Evolutionary conservation across 1,284 basidiomycete species (phyloP).

Genomic region (Boletus nobilissimus): DNA sequence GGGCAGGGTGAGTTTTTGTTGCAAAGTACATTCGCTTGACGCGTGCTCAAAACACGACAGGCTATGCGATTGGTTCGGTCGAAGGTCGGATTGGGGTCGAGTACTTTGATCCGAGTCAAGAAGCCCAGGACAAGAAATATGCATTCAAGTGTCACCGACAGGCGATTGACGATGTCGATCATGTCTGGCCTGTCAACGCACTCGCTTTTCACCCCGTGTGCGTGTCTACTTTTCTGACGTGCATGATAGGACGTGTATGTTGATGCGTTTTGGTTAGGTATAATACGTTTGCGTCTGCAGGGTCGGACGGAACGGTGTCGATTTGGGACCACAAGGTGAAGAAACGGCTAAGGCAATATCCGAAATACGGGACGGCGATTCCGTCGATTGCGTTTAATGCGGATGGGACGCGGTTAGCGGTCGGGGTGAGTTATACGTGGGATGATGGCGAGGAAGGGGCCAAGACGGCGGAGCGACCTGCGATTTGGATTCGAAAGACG

Average conservation of each 20-base stretch:
- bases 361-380: conserved; percentile 79
- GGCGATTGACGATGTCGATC: conserved; percentile 90
- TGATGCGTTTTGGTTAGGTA: conserved; percentile 59
- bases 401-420: conserved; percentile 84
- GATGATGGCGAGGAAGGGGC: conserved; percentile 83
- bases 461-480: conserved; percentile 59
- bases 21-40: too few species aligned
- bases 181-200: conserved; percentile 98
- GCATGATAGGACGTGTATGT: not conserved
- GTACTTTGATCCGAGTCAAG: conserved; percentile 88
- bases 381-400: conserved; percentile 83
- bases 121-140: conserved; percentile 90
- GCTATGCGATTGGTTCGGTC: conserved; percentile 93
- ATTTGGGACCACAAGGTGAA: conserved; percentile 98
- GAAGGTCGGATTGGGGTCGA: conserved; percentile 98
- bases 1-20: conserved; percentile 75
- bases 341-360: conserved; percentile 91
- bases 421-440: conserved; percentile 88
- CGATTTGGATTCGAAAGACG: conserved; percentile 58
- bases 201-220: conserved; percentile 90
- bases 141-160: conserved; percentile 98
- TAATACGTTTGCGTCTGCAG: conserved; percentile 95
- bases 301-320: conserved; percentile 90
- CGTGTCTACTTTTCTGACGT: not conserved
- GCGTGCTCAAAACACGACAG: conserved; percentile 51